phyloP scores from a whole-genome alignment of 768 basidiomycete genomes.

The Pulveroboletus sp. region DNA sequence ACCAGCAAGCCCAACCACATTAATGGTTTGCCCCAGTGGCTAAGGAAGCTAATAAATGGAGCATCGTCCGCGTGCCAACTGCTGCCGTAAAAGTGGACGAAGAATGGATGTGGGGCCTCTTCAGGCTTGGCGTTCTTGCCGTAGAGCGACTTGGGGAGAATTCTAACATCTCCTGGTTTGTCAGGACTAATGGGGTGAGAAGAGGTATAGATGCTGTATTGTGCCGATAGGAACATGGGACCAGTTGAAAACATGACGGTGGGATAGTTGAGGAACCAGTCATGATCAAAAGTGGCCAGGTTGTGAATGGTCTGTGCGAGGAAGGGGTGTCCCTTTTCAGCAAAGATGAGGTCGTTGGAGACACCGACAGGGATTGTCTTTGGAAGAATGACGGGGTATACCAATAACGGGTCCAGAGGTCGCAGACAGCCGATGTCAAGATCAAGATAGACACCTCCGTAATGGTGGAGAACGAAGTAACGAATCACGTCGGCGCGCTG shows the following conservation, averaged over 20 bases:
- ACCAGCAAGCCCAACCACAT: conserved; percentile 82
- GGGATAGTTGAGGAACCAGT: conserved; percentile 94
- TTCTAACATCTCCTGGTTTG: conserved; percentile 70
- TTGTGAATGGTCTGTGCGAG: conserved; percentile 92
- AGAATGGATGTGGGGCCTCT: conserved; percentile 89
- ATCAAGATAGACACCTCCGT: conserved; percentile 94
- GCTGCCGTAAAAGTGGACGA: conserved; percentile 96
- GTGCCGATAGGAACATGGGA: conserved; percentile 96
- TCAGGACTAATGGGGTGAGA: conserved; percentile 54
- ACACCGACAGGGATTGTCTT: conserved; percentile 96
- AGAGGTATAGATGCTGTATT: conserved; percentile 83
- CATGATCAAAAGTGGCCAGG: conserved; percentile 86
- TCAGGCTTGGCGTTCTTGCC: conserved; percentile 88
- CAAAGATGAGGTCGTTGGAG: conserved; percentile 95
- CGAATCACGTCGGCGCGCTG: conserved; percentile 97
- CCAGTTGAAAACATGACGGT: conserved; percentile 99
- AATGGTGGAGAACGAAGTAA: conserved; percentile 95
- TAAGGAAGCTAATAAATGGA: conserved; percentile 92
- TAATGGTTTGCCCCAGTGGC: conserved; percentile 78
- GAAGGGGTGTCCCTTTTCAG: conserved; percentile 81
- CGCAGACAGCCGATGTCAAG: conserved; percentile 93
- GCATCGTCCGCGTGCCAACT: conserved; percentile 99
- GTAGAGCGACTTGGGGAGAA: conserved; percentile 94
- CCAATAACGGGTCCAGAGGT: conserved; percentile 79
- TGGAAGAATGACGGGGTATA: conserved; percentile 85